Conservation (phyloP, 495 filamentous ascomycete species). For the Poronia punctata region DNA sequence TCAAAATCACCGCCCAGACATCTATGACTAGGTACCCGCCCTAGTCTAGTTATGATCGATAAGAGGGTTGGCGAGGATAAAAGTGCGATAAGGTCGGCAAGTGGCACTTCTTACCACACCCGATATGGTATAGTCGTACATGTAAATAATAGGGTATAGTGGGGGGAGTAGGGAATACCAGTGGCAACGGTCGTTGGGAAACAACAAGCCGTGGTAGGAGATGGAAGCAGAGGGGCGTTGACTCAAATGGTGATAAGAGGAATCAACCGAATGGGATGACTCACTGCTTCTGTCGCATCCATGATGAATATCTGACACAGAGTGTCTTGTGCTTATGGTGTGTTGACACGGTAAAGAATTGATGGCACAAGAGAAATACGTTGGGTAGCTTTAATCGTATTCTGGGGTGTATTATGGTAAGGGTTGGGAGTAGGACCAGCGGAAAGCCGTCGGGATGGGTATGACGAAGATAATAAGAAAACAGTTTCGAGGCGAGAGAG, state of each 20-base stretch:
- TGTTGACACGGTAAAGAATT: not conserved
- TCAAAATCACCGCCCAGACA: not conserved
- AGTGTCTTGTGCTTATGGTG: not conserved
- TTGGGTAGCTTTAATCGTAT: not conserved
- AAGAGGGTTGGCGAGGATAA: too few relatives aligned
- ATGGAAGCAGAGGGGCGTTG: too few relatives aligned
- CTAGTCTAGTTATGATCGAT: not conserved
- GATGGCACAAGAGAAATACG: not conserved
- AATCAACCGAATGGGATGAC: too few relatives aligned
- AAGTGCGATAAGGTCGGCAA: too few relatives aligned
- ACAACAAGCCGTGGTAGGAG: too few relatives aligned
- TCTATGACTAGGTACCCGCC: not conserved
- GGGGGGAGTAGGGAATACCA: too few relatives aligned
- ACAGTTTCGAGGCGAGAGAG: too few relatives aligned
- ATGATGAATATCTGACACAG: slow-evolving; percentile 5
- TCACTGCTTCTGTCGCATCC: slow-evolving; percentile 5
- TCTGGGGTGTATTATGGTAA: not conserved
- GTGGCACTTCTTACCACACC: too few relatives aligned
- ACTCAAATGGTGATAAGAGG: too few relatives aligned
- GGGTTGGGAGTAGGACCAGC: slow-evolving; percentile 3
- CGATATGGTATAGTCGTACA: too few relatives aligned
- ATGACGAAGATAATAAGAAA: slow-evolving; percentile 8
- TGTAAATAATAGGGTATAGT: too few relatives aligned
- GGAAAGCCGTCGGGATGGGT: not conserved
- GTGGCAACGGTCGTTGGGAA: too few relatives aligned